A percentile compares a stretch with the other conserved stretches of the same genome.
Evolutionary conservation across 208 protist species (phyloP).

Genomic region (Wallacemonas sp.): DNA sequence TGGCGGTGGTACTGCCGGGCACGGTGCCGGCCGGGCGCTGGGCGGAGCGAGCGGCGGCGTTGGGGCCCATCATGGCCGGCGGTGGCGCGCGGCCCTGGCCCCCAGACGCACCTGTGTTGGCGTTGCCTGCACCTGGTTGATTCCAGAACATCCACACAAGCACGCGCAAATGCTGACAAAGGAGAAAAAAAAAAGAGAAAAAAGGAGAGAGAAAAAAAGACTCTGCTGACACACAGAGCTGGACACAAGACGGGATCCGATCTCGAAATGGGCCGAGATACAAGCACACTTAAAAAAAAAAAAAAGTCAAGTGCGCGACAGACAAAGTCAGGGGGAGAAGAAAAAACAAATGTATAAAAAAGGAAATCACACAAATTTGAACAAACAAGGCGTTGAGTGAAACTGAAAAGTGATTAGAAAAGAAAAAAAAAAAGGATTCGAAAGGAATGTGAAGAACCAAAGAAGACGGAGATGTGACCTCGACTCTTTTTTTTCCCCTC

Average conservation of each 20-base stretch:
- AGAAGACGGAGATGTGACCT: too few relatives aligned
- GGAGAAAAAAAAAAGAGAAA: constrained; percentile 1
- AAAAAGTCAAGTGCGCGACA: background rate
- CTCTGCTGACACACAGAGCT: background rate
- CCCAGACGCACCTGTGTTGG: background rate
- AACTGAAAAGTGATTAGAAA: too few relatives aligned
- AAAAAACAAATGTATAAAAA: constrained; percentile 6
- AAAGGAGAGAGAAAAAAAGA: constrained; percentile 8
- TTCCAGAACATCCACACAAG: constrained; percentile 17
- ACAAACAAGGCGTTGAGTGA: too few relatives aligned
- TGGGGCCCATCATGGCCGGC: constrained; percentile 13
- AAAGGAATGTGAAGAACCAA: too few relatives aligned
- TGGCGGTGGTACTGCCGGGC: background rate
- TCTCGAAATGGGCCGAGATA: constrained; percentile 7
- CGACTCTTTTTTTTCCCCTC: too few relatives aligned
- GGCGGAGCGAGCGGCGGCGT: background rate
- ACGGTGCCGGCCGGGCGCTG: background rate
- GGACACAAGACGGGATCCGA: background rate
- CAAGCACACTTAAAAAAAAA: constrained; percentile 8
- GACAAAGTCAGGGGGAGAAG: background rate
- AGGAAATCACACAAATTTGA: background rate
- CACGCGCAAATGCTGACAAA: too few relatives aligned
- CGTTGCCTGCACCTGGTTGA: background rate
- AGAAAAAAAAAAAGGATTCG: too few relatives aligned
- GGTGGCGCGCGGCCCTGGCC: background rate